A percentile compares a stretch with the other conserved stretches of the same genome.
Conservation (phyloP, 345 rosid genomes). For the Leavenworthia alabamica region DNA sequence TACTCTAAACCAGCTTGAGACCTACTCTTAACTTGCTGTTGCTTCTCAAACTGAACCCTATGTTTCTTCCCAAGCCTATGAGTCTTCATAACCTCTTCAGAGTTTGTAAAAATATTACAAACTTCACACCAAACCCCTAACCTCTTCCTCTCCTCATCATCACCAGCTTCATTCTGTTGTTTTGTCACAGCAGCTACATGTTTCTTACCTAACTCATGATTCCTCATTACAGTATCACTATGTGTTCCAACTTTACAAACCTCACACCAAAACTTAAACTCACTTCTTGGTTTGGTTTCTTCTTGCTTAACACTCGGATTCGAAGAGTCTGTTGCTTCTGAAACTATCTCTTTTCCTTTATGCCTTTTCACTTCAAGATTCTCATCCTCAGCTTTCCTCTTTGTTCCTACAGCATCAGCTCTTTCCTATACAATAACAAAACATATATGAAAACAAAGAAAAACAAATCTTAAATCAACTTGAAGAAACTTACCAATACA, state of each 20-base stretch:
- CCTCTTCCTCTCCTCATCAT: background rate
- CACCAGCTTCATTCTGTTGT: background rate
- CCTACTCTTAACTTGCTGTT: background rate
- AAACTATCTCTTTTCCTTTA: no score
- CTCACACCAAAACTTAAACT: constrained; percentile 19
- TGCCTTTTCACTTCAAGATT: no score
- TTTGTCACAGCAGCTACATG: constrained; percentile 10
- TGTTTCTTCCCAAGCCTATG: constrained; percentile 59
- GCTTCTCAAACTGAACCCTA: constrained; percentile 22
- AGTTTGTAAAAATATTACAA: constrained; percentile 36
- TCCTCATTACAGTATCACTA: constrained; percentile 11
- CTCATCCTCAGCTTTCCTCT: constrained; percentile 40
- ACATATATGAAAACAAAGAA: no score
- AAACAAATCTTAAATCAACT: no score
- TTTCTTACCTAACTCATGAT: constrained; percentile 13
- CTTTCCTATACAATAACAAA: no score
- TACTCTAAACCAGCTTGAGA: background rate
- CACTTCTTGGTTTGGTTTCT: background rate
- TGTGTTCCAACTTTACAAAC: background rate
- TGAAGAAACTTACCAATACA: constrained; percentile 40
- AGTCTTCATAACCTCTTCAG: constrained; percentile 33
- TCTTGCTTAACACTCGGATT: constrained; percentile 3
- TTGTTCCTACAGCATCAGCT: constrained; percentile 38
- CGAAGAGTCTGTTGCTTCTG: background rate
- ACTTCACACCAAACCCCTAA: constrained; percentile 46